Base-by-base conservation (phyloP, 805 yeast species). In the Phaffomyces opuntiae region DNA sequence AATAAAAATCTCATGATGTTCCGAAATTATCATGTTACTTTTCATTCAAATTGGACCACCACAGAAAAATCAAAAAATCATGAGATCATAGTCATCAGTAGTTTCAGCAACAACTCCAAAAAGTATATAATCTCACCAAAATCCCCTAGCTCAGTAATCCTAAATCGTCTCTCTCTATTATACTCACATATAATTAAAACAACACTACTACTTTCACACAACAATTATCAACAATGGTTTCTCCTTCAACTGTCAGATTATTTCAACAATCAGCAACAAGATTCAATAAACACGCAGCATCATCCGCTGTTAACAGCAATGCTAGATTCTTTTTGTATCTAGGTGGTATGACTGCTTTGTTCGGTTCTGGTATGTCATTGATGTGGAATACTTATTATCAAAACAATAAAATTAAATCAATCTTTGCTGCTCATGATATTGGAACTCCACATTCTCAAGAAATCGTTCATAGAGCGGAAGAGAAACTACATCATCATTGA, bases 321-420 rank as follows among this genome's bases (percentile, higher is more conserved):
- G 36, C 41, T 14, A 25, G 49, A 40, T 53, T 57, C 43, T 14
- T 50, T 7, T 40, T 45, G 4, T 59, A 58, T 42, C 39, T 54
- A 32, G 27, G 50, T 5, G 61, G 60, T 16, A 46, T 56, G 50
- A 41, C 54, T 5, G 39, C 44, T 1, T 42, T 57, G 2, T 50
- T 53, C 19, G 48, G 53, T 14, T 27, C 51, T 9, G 56, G 60
- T 43, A 40, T 48, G 31, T 44, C 48, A 14, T 31, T 47, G 11
- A 39, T 57, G 49, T 58, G 53, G 39, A 46, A 47, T 14, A 51
- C 54, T 38, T 58, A 58, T 44, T 58, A 54, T 47, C 47, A 53
- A 50, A 36, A 54, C 37, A 57, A 59, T 50, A 56, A 55, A 44
- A 59, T 59, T 27, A 49, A 53, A 31, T 40, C 52, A 42, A 58